Conservation (phyloP, 495 filamentous ascomycete species). For the Glarea lozoyensis region DNA sequence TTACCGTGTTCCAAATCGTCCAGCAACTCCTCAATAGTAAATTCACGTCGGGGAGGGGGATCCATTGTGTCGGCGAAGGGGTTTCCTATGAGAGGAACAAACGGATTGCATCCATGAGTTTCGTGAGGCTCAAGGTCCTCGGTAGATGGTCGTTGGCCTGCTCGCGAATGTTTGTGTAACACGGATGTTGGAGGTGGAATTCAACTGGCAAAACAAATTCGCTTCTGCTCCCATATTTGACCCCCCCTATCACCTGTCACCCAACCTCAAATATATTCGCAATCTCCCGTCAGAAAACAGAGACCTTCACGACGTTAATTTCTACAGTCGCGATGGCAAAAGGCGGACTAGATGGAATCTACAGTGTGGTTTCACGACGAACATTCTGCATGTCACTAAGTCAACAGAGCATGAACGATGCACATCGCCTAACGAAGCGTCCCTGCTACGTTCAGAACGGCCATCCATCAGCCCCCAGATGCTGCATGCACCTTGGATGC, state of each 20-base stretch:
- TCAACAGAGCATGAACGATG: neutral
- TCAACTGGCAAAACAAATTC: neutral
- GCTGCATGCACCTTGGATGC: neutral
- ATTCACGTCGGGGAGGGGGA: conserved; percentile 4
- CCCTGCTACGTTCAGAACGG: too few species aligned
- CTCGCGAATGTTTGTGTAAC: conserved; percentile 4
- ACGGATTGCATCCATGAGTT: neutral
- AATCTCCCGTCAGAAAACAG: too few species aligned
- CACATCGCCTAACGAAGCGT: neutral
- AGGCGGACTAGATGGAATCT: neutral
- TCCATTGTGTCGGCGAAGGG: too few species aligned
- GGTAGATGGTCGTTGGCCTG: neutral
- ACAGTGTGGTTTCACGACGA: neutral
- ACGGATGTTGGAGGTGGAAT: neutral
- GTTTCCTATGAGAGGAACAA: too few species aligned
- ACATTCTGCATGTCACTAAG: neutral
- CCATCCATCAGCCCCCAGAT: neutral
- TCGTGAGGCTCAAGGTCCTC: too few species aligned
- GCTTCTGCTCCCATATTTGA: neutral
- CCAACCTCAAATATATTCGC: too few species aligned
- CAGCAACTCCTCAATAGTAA: conserved; percentile 2
- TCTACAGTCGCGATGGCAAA: too few species aligned
- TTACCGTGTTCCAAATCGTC: conserved; percentile 8
- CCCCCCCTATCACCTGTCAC: too few species aligned
- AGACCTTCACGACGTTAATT: neutral